Percentiles rank a stretch among this genome's conserved stretches.
These are phyloP conservation scores for Cutaneotrichosporon sp. DNA, from an alignment of 1,284 basidiomycete genomes.

Conservation along the genomic window DNA sequence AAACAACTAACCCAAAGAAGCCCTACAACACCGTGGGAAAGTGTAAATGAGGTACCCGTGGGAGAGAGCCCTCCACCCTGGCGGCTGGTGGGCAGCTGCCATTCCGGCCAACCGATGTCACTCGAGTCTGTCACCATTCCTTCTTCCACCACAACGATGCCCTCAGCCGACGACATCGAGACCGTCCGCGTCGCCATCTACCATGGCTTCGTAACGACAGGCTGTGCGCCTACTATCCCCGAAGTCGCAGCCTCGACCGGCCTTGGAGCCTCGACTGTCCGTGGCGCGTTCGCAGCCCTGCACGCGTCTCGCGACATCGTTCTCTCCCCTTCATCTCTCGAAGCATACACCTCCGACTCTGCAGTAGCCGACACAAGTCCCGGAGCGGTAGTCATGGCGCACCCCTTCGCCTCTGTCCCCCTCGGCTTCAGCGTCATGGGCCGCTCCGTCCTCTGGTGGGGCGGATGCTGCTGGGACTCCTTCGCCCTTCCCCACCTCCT, in stretches of 20 bases:
- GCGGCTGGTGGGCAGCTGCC: no score
- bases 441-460: background rate
- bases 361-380: background rate
- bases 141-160: background rate
- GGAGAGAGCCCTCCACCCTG: background rate
- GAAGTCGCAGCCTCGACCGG: background rate
- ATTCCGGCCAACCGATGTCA: background rate
- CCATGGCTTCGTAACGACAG: background rate
- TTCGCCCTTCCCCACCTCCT: background rate
- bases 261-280: background rate
- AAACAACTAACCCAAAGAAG: background rate
- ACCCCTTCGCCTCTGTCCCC: conserved; percentile 15
- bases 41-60: background rate
- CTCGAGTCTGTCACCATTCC: background rate
- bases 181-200: conserved; percentile 14
- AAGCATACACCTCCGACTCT: background rate
- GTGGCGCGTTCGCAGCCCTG: background rate
- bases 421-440: conserved; percentile 22
- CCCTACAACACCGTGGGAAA: background rate
- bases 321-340: background rate
- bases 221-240: conserved; percentile 1
- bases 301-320: conserved; percentile 11
- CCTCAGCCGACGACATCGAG: conserved; percentile 2
- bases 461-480: background rate
- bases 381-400: conserved; percentile 13